These are phyloP conservation scores for Chalaropsis ovoidea DNA, from an alignment of 2,329 filamentous ascomycete genomes.

Conservation along the genomic window DNA sequence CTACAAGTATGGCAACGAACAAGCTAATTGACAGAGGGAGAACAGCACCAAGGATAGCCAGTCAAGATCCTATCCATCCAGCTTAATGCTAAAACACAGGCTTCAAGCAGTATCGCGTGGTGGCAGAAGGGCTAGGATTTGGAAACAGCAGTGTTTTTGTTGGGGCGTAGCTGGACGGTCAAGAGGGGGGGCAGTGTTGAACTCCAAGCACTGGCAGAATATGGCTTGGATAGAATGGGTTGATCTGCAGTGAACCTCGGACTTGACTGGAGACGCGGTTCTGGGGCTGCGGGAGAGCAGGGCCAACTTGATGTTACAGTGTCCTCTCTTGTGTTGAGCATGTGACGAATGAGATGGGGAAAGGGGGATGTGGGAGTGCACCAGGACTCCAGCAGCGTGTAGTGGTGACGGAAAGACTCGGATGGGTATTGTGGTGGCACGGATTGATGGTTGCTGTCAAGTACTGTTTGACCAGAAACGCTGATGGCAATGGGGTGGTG, in stretches of 20 bases:
- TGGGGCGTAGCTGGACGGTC: neutral
- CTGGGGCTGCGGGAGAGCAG: neutral
- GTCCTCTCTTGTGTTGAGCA: neutral
- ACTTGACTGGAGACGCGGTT: neutral
- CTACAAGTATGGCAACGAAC: neutral
- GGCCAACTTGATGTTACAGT: neutral
- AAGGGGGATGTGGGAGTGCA: neutral
- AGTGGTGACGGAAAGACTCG: neutral
- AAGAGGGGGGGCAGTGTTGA: neutral
- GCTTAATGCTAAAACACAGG: neutral
- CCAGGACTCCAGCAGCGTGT: neutral
- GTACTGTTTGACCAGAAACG: neutral
- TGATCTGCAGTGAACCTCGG: neutral
- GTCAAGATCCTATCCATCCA: no score
- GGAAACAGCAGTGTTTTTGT: neutral
- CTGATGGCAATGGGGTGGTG: neutral
- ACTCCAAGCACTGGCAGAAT: neutral
- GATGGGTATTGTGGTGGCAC: neutral
- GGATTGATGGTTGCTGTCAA: neutral
- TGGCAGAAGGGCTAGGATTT: neutral
- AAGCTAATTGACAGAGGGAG: no score
- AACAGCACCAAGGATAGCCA: no score
- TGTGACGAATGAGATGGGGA: neutral
- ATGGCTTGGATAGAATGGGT: neutral
- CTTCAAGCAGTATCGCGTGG: neutral